Evolutionary conservation across 495 filamentous ascomycete genomes (phyloP), one percentile per base, ranked within the genome.

Genomic region (Margaritispora aquatica): DNA sequence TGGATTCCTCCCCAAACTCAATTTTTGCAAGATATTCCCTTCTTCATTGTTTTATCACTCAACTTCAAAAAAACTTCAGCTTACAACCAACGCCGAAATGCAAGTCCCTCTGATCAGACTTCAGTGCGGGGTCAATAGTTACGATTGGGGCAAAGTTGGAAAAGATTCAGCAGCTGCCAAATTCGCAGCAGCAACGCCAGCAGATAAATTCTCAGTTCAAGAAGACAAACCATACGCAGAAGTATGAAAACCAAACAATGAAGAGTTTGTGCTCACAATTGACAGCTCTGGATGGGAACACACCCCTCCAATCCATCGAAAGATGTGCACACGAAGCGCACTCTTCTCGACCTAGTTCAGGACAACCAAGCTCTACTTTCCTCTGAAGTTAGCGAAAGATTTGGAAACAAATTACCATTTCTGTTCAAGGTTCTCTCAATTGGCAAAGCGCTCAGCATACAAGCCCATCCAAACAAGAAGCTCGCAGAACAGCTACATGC

Each of bases 401-500:
- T 89, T 72, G 87, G 82, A 51, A 72, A 81, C 59, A 94, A 92
- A 68, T 80, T 98, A 2, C 94, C 94, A 0, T 98, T 98, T 69
- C 83, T 97, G 7, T 95, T 98, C 84, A 98, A 98, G 75, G 92
- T 98, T 27, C 83, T 98, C 36, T 95, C 89, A 1, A 90, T 97
- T 70, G 80, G 83, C 67, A 98, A 98, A 67, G 94, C 94, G 2
- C 80, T 98, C 54, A 95, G 89, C 65, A 98, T 98, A 63, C 94
- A 98, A 72, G 94, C 94, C 26, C 94, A 97, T 65, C 94, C 94
- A 51, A 96, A 98, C 75, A 98, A 98, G 81, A 94, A 92, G 70
- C 84, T 97, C 31, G 94, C 94, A 26, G 93, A 96, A 74, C 74
- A 88, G 68, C 77, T 98, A 23, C 94, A 97, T 72, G 81, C 82